These are phyloP conservation scores for Verticillium dahliae DNA, from an alignment of 2,329 filamentous ascomycete species.

Conservation along the genomic window DNA sequence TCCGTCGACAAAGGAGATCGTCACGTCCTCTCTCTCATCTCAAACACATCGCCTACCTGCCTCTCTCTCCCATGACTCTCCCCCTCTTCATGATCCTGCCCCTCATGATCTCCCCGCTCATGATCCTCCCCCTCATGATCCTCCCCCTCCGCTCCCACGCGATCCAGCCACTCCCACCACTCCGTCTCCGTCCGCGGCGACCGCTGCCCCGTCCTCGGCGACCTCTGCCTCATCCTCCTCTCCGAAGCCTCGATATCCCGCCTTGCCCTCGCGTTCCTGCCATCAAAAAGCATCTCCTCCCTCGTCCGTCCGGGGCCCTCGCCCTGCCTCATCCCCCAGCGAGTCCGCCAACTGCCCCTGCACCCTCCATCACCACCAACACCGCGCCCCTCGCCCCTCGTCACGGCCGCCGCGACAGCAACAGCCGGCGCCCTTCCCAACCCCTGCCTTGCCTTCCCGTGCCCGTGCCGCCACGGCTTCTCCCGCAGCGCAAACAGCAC, in stretches of 20 bases:
- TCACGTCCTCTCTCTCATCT: not conserved
- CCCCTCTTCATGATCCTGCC: not conserved
- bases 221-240: conserved; percentile 17
- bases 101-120: not conserved
- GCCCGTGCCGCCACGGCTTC: conserved; percentile 56
- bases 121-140: not conserved
- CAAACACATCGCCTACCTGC: not conserved
- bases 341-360: conserved; percentile 14
- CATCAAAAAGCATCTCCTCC: conserved; percentile 47
- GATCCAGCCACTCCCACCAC: not conserved
- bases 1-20: not conserved
- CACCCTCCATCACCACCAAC: conserved; percentile 6
- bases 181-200: not conserved
- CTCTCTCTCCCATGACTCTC: not conserved
- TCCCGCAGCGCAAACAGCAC: conserved; percentile 63
- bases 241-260: conserved; percentile 38
- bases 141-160: not conserved
- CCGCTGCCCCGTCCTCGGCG: conserved; percentile 6
- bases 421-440: conserved; percentile 2
- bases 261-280: conserved; percentile 37
- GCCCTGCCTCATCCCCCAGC: conserved; percentile 8
- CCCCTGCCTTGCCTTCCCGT: not conserved
- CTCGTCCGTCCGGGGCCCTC: conserved; percentile 34
- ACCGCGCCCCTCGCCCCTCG: too few species aligned
- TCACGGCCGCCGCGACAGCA: too few species aligned